phyloP scores from a whole-genome alignment of 495 filamentous ascomycete species.

The Glonium stellatum region DNA sequence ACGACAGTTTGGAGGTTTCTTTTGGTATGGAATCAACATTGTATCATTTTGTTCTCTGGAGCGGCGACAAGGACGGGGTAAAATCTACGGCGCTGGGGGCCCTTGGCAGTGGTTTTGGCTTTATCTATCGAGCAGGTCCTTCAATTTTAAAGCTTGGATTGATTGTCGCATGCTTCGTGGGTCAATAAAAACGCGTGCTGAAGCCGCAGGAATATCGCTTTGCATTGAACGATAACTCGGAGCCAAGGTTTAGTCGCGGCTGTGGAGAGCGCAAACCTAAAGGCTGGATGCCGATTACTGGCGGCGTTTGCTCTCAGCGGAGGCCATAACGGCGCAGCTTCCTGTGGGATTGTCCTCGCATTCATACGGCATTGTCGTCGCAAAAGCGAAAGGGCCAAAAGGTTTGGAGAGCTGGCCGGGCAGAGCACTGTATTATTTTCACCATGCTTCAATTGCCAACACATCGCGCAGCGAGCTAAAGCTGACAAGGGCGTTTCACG shows the following conservation, averaged over 20 bases:
- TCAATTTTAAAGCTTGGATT: conserved; percentile 1
- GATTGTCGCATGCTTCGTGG: neutral
- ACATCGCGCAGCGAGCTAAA: neutral
- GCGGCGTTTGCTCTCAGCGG: neutral
- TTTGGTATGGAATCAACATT: conserved; percentile 7
- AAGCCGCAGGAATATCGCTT: neutral
- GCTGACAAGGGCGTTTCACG: neutral
- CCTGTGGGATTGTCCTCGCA: too few relatives aligned
- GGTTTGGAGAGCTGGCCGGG: neutral
- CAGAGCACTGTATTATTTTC: neutral
- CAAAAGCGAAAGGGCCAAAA: neutral
- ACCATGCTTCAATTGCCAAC: neutral
- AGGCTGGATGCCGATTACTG: neutral
- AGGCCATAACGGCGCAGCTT: too few relatives aligned
- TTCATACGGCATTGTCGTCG: neutral
- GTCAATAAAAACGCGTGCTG: neutral
- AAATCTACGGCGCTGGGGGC: conserved; percentile 5
- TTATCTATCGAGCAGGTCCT: conserved; percentile 1
- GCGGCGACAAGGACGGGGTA: neutral
- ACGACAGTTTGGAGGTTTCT: conserved; percentile 1
- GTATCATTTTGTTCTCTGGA: conserved; percentile 6
- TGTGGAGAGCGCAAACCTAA: neutral
- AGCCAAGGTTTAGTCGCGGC: conserved; percentile 1
- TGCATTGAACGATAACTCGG: neutral
- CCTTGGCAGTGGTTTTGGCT: neutral